Conservation (phyloP, 2,329 filamentous ascomycete species). For the Trichophyton equinum region DNA sequence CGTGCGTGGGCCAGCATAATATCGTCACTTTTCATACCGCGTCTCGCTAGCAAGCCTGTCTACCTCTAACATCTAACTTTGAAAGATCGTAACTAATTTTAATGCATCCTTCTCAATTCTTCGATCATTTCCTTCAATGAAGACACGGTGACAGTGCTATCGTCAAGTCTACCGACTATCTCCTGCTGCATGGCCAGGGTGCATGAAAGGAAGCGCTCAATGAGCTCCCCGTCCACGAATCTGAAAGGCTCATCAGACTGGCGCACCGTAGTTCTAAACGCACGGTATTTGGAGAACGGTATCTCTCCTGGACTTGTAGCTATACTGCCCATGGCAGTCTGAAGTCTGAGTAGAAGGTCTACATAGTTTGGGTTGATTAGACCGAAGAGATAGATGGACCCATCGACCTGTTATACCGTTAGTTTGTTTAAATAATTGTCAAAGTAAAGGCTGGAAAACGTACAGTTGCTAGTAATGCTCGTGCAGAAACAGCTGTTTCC, state of each 20-base stretch:
- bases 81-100: neutral
- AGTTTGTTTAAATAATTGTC: neutral
- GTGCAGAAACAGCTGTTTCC: constrained; percentile 59
- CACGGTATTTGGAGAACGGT: constrained; percentile 67
- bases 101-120: constrained; percentile 41
- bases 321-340: constrained; percentile 54
- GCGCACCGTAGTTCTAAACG: constrained; percentile 60
- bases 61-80: too few relatives aligned
- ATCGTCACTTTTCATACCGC: too few relatives aligned
- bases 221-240: constrained; percentile 83
- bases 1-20: too few relatives aligned
- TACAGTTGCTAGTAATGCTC: constrained; percentile 82
- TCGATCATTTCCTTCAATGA: constrained; percentile 50
- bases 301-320: constrained; percentile 60
- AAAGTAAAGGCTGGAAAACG: constrained; percentile 23
- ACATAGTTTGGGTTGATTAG: constrained; percentile 60
- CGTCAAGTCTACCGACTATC: constrained; percentile 38
- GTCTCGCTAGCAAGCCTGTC: too few relatives aligned
- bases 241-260: constrained; percentile 65
- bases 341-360: constrained; percentile 71
- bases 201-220: constrained; percentile 72
- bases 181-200: constrained; percentile 45
- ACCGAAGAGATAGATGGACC: constrained; percentile 80
- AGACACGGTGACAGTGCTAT: constrained; percentile 47
- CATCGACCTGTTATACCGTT: constrained; percentile 54